Percentiles rank a stretch among this genome's conserved stretches.
Evolutionary conservation across 805 yeast genomes (phyloP).

Genomic region (Candida arabinofermentans): DNA sequence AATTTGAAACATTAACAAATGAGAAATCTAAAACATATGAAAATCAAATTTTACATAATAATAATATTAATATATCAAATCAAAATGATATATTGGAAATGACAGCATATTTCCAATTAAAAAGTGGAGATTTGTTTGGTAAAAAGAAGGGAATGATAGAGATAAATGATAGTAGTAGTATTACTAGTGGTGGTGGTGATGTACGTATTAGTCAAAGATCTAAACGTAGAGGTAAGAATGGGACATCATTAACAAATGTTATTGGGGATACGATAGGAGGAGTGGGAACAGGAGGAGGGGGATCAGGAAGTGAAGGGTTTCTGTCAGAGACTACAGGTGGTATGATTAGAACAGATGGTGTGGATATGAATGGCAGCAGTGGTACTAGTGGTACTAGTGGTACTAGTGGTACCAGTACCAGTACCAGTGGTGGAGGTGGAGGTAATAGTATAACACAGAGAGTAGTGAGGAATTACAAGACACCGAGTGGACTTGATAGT

Average conservation of each 20-base stretch:
- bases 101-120: conserved; percentile 11
- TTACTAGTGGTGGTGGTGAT: conserved; percentile 4
- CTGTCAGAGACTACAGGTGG: not conserved
- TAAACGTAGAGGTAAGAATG: not conserved
- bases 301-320: not conserved
- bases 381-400: not conserved
- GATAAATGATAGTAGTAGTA: no score
- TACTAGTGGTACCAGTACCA: not conserved
- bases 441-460: conserved; percentile 24
- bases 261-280: not conserved
- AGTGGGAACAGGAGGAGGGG: not conserved
- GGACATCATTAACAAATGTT: not conserved
- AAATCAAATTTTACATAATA: conserved; percentile 21
- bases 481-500: conserved; percentile 25
- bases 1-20: conserved; percentile 29
- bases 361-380: not conserved
- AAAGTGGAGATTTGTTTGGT: not conserved
- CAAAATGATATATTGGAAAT: conserved; percentile 18
- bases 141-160: no score
- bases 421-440: not conserved
- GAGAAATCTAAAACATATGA: conserved; percentile 24
- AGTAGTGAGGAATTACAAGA: conserved; percentile 18
- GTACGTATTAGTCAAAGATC: not conserved
- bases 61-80: conserved; percentile 14
- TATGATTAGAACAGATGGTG: not conserved